A percentile compares a stretch with the other conserved stretches of the same genome.
Evolutionary conservation across 495 filamentous ascomycete genomes (phyloP).

Genomic region (Penicillium steckii): DNA sequence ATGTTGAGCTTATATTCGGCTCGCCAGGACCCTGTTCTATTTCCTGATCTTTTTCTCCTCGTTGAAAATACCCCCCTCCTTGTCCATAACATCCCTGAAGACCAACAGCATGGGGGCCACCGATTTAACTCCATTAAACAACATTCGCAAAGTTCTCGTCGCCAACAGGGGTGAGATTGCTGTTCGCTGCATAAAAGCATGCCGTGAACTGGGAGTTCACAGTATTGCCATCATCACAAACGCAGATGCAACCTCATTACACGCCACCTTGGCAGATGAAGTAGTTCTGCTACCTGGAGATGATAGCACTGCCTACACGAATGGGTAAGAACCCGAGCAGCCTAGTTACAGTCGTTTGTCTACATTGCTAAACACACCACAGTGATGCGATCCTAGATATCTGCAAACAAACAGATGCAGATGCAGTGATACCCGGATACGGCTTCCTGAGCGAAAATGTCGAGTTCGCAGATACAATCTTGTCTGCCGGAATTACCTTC

Average conservation of each 20-base stretch:
- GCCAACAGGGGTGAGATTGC: conserved; percentile 63
- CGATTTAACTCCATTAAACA: too few species aligned
- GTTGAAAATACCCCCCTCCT: too few species aligned
- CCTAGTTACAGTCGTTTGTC: too few species aligned
- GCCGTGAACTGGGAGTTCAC: conserved; percentile 18
- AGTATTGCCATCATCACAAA: conserved; percentile 9
- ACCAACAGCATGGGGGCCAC: too few species aligned
- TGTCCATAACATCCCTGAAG: too few species aligned
- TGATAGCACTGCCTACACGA: not conserved
- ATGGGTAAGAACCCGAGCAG: too few species aligned
- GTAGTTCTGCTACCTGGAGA: not conserved
- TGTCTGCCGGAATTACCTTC: conserved; percentile 50
- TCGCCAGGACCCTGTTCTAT: too few species aligned
- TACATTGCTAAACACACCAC: too few species aligned
- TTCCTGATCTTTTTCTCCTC: too few species aligned
- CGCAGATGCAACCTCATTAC: not conserved
- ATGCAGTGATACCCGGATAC: conserved; percentile 58
- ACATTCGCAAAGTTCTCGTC: too few species aligned
- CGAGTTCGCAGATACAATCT: conserved; percentile 49
- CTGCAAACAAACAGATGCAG: conserved; percentile 36
- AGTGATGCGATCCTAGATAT: conserved; percentile 50
- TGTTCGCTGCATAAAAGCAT: conserved; percentile 42
- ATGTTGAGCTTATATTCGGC: too few species aligned
- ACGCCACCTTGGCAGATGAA: not conserved
- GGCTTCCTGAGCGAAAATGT: conserved; percentile 61